Percentiles rank a stretch among this genome's conserved stretches.
phyloP scores from a whole-genome alignment of 2,329 filamentous ascomycete species.

The Stromatinia cepivora region DNA sequence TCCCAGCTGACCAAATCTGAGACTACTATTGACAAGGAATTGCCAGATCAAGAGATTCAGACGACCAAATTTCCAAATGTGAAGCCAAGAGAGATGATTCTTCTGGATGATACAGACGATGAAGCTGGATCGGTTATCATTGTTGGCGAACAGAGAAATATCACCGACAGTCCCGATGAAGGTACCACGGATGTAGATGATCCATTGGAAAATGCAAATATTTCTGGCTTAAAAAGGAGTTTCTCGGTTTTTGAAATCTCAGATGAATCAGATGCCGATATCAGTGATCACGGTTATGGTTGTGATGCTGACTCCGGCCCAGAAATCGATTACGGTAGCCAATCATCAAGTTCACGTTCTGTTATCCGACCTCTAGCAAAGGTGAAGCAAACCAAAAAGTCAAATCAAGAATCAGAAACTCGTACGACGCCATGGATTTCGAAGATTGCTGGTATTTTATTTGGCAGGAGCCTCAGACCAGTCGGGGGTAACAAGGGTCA shows the following conservation, averaged over 20 bases:
- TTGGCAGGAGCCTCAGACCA: not conserved
- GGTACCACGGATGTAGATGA: not conserved
- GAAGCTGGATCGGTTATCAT: not conserved
- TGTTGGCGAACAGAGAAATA: not conserved
- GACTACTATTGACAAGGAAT: not conserved
- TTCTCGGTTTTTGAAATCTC: not conserved
- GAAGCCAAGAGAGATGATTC: not conserved
- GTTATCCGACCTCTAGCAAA: not conserved
- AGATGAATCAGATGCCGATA: not conserved
- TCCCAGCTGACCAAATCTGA: no score
- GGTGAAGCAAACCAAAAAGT: not conserved
- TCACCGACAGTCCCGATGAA: not conserved
- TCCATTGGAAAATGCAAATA: no score
- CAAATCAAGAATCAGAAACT: not conserved
- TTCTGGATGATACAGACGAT: not conserved
- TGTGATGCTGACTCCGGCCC: not conserved
- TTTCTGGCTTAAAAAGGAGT: not conserved
- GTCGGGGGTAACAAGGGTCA: not conserved
- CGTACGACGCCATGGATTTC: not conserved
- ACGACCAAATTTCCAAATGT: not conserved
- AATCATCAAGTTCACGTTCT: not conserved
- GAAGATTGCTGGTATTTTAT: not conserved
- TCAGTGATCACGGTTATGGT: no score
- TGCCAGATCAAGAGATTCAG: not conserved
- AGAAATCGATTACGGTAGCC: not conserved